Evolutionary conservation across 768 basidiomycete genomes (phyloP), one percentile per base, ranked within the genome.

Genomic region (Russula earlei): DNA sequence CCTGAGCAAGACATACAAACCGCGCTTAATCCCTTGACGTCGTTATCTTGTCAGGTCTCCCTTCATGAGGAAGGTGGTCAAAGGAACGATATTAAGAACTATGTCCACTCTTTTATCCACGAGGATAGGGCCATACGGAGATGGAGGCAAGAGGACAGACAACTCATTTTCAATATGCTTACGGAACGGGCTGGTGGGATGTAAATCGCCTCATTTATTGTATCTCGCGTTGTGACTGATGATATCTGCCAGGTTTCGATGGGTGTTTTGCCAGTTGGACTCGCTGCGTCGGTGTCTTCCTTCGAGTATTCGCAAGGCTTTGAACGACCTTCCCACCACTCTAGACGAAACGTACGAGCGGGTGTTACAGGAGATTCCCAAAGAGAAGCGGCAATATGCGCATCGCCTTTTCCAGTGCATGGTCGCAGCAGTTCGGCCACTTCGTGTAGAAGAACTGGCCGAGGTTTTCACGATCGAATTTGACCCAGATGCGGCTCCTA

Each of bases 361-460:
- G 0, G 38, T n/a, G 1, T 29, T 56, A 12, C 15, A 14, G 2
- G 27, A 43, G 10, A 52, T 57, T 15, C 25, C 47, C 9, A 25
- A 47, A 14, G 22, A 33, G 14, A 25, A 22, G 11, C 43, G 31
- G 33, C 15, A 57, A 25, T 40, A 22, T 10, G 50, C 56, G 3
- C 44, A 27, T 14, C 15, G 50, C 1, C 19, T 57, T 4, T 53
- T 57, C 22, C 56, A 57, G 15, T 57, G 56, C 11, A 33, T 57
- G 5, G 15, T 29, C 0, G 41, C 46, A 1, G 24, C 55, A 1
- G 1, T 46, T 27, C 50, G 51, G 24, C 56, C 56, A 5, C 56
- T 57, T 34, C 25, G n/a, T 17, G 24, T 53, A 6, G 56, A 46
- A 3, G 56, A 57, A 20, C 56, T 57, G 14, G 56, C 44, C 1